phyloP scores from a whole-genome alignment of 2,329 filamentous ascomycete species.

The Tolypocladium tundrense region DNA sequence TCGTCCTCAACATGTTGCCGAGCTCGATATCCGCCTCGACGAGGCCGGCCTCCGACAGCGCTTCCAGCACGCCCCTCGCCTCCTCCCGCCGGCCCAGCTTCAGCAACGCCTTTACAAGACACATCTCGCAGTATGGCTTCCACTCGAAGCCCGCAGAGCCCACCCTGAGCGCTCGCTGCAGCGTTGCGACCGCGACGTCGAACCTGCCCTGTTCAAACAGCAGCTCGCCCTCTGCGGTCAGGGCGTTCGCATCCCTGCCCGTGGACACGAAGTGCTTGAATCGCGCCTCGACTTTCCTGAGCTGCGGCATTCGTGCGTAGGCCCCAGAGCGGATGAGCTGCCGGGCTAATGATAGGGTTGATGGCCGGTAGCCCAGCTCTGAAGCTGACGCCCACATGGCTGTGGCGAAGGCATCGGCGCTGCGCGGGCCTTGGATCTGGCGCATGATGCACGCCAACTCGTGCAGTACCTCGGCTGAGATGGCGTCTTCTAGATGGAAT shows the following conservation, averaged over 20 bases:
- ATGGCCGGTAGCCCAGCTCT: conserved; percentile 15
- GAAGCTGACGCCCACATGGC: conserved; percentile 22
- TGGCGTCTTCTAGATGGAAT: conserved; percentile 6
- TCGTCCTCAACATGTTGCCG: conserved; percentile 12
- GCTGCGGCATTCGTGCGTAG: conserved; percentile 10
- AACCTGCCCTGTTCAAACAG: conserved; percentile 14
- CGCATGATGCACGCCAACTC: conserved; percentile 18
- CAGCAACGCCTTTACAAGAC: conserved; percentile 14
- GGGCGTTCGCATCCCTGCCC: conserved; percentile 22
- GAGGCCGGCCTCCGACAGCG: conserved; percentile 10
- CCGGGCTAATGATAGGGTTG: conserved; percentile 18
- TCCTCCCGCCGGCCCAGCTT: conserved; percentile 12
- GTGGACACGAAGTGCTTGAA: conserved; percentile 19
- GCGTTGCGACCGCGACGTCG: conserved; percentile 9
- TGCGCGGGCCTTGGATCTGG: conserved; percentile 3
- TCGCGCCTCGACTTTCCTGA: conserved; percentile 12
- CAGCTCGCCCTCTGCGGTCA: conserved; percentile 21
- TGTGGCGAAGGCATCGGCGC: conserved; percentile 8
- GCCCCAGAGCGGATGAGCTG: conserved; percentile 9
- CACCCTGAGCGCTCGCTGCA: conserved; percentile 15
- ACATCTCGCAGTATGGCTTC: conserved; percentile 14
- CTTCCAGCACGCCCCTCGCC: conserved; percentile 12
- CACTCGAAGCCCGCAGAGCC: conserved; percentile 13
- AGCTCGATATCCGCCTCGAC: conserved; percentile 17
- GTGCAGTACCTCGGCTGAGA: conserved; percentile 13